Conservation (phyloP, 2,329 filamentous ascomycete species). For the Trichoderma sp. region DNA sequence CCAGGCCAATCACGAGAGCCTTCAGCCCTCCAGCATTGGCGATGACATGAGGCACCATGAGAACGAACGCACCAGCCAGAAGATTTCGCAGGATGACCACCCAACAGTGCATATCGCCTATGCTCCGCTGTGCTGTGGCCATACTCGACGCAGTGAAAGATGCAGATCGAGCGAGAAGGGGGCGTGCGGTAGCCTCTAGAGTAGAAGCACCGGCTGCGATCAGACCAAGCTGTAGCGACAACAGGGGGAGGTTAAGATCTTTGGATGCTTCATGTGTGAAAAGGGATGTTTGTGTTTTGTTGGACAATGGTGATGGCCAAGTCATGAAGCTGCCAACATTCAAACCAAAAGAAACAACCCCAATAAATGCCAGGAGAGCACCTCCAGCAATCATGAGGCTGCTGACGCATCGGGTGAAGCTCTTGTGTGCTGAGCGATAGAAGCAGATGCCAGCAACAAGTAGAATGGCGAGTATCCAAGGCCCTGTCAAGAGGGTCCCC, state of each 20-base stretch:
- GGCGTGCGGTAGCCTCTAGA: constrained; percentile 41
- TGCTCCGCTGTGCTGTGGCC: constrained; percentile 43
- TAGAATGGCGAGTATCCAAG: constrained; percentile 41
- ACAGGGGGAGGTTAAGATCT: constrained; percentile 37
- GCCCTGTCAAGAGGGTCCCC: constrained; percentile 44
- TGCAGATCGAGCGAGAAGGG: constrained; percentile 46
- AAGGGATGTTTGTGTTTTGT: constrained; percentile 17
- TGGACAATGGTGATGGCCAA: neutral
- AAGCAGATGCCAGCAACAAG: constrained; percentile 34
- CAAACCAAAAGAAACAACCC: constrained; percentile 46
- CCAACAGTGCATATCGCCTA: constrained; percentile 47
- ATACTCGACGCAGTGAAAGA: constrained; percentile 49
- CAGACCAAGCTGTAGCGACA: constrained; percentile 47
- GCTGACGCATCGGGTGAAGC: constrained; percentile 35
- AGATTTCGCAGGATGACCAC: constrained; percentile 41
- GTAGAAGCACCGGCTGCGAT: constrained; percentile 42
- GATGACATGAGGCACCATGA: constrained; percentile 41
- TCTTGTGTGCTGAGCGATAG: constrained; percentile 30
- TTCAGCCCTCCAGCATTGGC: constrained; percentile 36
- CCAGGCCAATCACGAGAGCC: constrained; percentile 40
- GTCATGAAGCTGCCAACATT: constrained; percentile 28
- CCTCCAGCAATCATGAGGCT: constrained; percentile 37
- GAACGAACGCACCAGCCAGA: constrained; percentile 41
- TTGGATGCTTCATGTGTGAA: constrained; percentile 30
- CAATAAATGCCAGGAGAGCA: constrained; percentile 38